Percentiles rank a stretch among this genome's conserved stretches.
phyloP scores from a whole-genome alignment of 768 basidiomycete genomes.

The Imleria badia region DNA sequence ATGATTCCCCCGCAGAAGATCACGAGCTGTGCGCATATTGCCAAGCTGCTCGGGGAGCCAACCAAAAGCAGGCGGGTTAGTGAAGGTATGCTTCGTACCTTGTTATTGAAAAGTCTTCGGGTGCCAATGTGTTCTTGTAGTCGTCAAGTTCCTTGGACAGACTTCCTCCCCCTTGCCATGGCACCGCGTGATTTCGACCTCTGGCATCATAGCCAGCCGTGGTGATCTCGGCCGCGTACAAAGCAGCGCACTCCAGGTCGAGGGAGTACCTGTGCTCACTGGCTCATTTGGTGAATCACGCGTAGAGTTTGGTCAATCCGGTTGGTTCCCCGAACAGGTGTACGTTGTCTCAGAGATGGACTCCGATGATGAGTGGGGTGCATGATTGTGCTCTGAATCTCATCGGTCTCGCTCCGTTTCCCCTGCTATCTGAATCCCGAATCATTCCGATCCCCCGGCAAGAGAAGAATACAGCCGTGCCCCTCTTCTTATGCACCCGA shows the following conservation, averaged over 20 bases:
- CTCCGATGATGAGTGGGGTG: constrained; percentile 23
- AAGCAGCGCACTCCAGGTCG: constrained; percentile 63
- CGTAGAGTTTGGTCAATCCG: constrained; percentile 52
- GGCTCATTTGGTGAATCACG: constrained; percentile 54
- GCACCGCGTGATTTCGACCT: constrained; percentile 71
- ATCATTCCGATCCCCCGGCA: background rate
- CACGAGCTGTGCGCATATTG: constrained; percentile 77
- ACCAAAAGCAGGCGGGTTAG: constrained; percentile 76
- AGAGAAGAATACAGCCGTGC: too few relatives aligned
- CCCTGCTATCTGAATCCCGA: background rate
- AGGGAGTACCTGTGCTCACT: constrained; percentile 67
- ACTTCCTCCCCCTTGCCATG: constrained; percentile 68
- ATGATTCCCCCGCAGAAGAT: constrained; percentile 65
- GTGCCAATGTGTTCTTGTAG: constrained; percentile 34
- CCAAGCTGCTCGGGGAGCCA: constrained; percentile 75
- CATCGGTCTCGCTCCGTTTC: too few relatives aligned
- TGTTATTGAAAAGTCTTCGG: background rate
- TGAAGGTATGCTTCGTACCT: constrained; percentile 49
- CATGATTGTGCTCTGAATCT: constrained; percentile 1
- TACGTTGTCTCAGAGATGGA: constrained; percentile 7
- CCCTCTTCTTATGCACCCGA: too few relatives aligned
- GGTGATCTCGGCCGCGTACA: constrained; percentile 72
- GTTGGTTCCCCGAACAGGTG: constrained; percentile 58
- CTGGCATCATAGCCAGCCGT: constrained; percentile 69
- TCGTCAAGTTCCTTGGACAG: constrained; percentile 66